Evolutionary conservation across 1,284 basidiomycete genomes (phyloP), one percentile per base, ranked within the genome.

Genomic region (Omphalotus olearius): DNA sequence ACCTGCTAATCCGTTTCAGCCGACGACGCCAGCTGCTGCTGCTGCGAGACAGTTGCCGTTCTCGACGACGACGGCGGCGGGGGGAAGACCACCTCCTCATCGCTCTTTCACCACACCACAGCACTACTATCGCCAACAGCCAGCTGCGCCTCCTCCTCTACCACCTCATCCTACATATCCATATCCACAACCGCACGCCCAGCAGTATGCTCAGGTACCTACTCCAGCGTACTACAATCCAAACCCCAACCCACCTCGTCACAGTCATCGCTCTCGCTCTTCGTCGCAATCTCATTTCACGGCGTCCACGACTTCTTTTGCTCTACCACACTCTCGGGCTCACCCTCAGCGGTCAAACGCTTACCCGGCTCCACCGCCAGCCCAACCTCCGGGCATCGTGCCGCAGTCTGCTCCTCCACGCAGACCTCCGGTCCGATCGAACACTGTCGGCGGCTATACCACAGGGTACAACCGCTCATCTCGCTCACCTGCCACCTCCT

Each of bases 1-100:
- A 18, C 51, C 35, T 16, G 16, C 47, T 4, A 53, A 52, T 41
- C 54, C 54, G 13, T 53, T 50, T 17, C n/a, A 36, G 9, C 47
- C 39, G 17, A 45, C 46, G 5, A 35, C 52, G 16, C 42, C 52
- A 36, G 52, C 47, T 7, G 14, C 47, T 16, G 23, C 37, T n/a
- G 4, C 38, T 14, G 51, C 39, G 14, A 43, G 28, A 43, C 18
- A 14, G 4, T 9, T 39, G 23, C 23, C 17, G 18, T 1, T 13
- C 23, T 45, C 43, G 10, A 40, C 16, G 50, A 39, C 35, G 26
- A 23, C 18, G 4, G 28, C 20, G 33, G 28, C 37, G 14, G 20
- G 36, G 20, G 30, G 30, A 10, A 33, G 45, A 47, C 45, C 28
- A 7, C 35, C 18, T 6, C 44, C 37, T 42, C 40, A 40, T 7